These are phyloP conservation scores for Sporothrix pseudoabietina DNA, from an alignment of 2,329 filamentous ascomycete species.

Conservation along the genomic window DNA sequence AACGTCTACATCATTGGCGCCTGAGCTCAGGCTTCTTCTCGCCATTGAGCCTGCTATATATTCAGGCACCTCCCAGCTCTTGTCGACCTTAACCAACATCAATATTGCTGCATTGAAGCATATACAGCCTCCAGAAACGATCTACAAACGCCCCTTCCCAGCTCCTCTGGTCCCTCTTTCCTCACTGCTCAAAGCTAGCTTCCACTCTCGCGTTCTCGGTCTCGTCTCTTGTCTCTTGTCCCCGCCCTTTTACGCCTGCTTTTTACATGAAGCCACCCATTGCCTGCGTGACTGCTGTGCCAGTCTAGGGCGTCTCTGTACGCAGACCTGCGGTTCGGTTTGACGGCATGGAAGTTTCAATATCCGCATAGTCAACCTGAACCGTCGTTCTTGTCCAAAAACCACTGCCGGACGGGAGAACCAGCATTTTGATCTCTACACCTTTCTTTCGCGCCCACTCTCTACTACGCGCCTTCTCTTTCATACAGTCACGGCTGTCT, in stretches of 20 bases:
- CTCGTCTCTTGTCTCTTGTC: neutral
- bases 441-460: slow-evolving; percentile 13
- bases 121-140: slow-evolving; percentile 26
- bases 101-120: slow-evolving; percentile 30
- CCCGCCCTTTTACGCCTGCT: neutral
- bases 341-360: slow-evolving; percentile 47
- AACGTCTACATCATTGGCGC: neutral
- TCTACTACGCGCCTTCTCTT: neutral
- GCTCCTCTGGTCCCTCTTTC: neutral
- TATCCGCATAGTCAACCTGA: slow-evolving; percentile 44
- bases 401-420: slow-evolving; percentile 13
- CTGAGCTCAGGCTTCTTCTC: neutral
- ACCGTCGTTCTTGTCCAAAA: slow-evolving; percentile 35
- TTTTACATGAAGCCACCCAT: slow-evolving; percentile 39
- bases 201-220: neutral
- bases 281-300: slow-evolving; percentile 32
- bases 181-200: neutral
- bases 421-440: slow-evolving; percentile 11
- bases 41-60: slow-evolving; percentile 22
- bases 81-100: neutral
- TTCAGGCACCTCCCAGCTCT: neutral
- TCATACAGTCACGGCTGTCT: neutral
- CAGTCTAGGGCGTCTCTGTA: slow-evolving; percentile 23
- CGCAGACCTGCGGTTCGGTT: slow-evolving; percentile 39
- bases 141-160: slow-evolving; percentile 20